A percentile compares a stretch with the other conserved stretches of the same genome.
Conservation (phyloP, 441 rosid genomes). For the Jatropha multifida region DNA sequence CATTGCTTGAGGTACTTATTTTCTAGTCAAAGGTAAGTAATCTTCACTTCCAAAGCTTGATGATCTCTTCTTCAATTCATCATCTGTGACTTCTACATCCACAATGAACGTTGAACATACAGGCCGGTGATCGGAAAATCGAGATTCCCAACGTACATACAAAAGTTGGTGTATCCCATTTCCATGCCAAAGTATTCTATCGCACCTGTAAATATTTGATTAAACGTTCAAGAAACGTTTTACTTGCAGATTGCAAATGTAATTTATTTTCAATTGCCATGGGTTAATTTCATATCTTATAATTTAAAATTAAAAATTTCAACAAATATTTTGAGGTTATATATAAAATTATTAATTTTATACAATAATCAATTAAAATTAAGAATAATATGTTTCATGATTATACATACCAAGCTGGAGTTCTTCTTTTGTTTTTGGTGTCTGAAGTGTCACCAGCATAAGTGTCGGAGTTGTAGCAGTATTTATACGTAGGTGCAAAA, state of each 20-base stretch:
- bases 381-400: too few relatives aligned
- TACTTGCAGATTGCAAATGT: too few relatives aligned
- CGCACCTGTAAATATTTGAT: conserved; percentile 62
- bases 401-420: conserved; percentile 87
- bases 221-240: background rate
- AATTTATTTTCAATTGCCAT: too few relatives aligned
- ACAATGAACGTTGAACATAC: conserved; percentile 75
- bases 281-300: too few relatives aligned
- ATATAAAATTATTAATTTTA: too few relatives aligned
- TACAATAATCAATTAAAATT: too few relatives aligned
- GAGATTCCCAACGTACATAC: conserved; percentile 71
- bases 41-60: conserved; percentile 29
- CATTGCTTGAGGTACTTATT: background rate
- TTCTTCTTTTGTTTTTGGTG: conserved; percentile 86
- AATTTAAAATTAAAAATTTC: too few relatives aligned
- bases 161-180: conserved; percentile 68
- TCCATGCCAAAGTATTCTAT: conserved; percentile 87
- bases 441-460: conserved; percentile 82
- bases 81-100: conserved; percentile 47
- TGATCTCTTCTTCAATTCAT: conserved; percentile 31
- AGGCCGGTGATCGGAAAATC: conserved; percentile 92
- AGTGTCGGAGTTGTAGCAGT: conserved; percentile 77
- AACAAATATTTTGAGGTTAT: too few relatives aligned
- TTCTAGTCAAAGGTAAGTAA: conserved; percentile 4
- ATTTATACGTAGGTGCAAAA: conserved; percentile 94